A percentile compares a stretch with the other conserved stretches of the same genome.
These are phyloP conservation scores for Trametes cinnabarina DNA, from an alignment of 768 basidiomycete genomes.

Conservation along the genomic window DNA sequence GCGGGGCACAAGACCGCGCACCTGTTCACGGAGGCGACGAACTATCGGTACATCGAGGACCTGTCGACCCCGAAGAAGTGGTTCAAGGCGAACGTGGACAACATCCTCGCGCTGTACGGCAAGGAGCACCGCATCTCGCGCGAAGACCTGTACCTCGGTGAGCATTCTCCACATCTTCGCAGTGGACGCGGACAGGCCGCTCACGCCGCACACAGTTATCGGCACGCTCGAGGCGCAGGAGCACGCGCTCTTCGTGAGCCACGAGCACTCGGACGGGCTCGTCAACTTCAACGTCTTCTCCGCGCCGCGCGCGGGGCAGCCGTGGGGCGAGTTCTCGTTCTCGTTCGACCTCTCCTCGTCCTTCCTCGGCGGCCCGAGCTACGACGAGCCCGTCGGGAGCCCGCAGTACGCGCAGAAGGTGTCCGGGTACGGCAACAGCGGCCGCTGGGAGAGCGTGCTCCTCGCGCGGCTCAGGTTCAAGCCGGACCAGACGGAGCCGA, in stretches of 20 bases:
- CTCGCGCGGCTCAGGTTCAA: too few relatives aligned
- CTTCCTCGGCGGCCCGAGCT: conserved; percentile 46
- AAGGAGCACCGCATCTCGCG: conserved; percentile 33
- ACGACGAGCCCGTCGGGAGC: conserved; percentile 35
- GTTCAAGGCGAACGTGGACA: conserved; percentile 68
- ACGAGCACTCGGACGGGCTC: conserved; percentile 61
- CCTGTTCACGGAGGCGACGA: conserved; percentile 65
- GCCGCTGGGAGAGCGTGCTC: not conserved
- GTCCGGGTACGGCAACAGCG: conserved; percentile 10
- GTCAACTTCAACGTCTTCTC: conserved; percentile 70
- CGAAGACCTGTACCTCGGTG: conserved; percentile 38
- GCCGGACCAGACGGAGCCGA: too few relatives aligned
- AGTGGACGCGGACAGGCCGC: not conserved
- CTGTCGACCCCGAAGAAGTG: conserved; percentile 66
- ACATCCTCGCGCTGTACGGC: conserved; percentile 57
- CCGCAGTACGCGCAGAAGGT: not conserved
- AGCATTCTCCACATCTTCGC: conserved; percentile 7
- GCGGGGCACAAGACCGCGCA: conserved; percentile 65
- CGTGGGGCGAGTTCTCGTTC: conserved; percentile 74
- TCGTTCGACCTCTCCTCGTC: conserved; percentile 41
- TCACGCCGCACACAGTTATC: conserved; percentile 43
- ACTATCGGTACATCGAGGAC: conserved; percentile 64
- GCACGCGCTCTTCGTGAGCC: conserved; percentile 74
- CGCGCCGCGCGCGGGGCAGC: conserved; percentile 45
- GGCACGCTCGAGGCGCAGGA: conserved; percentile 70